Conservation (phyloP, 495 filamentous ascomycete species). For the Penicillium chermesinum region DNA sequence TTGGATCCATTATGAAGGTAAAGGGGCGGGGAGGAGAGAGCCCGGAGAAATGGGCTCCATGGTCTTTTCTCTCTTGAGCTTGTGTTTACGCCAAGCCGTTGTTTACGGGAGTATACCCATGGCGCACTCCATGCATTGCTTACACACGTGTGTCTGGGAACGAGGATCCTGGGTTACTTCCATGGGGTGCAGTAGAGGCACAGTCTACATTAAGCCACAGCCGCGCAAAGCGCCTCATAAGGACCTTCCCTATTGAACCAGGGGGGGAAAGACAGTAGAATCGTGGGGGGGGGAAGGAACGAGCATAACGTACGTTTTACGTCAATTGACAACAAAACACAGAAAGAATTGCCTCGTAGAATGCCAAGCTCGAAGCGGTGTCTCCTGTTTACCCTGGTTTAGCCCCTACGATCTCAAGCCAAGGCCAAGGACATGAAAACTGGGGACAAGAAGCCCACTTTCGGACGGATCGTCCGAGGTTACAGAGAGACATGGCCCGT, state of each 20-base stretch:
- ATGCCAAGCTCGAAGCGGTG: neutral
- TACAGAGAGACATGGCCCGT: constrained; percentile 9
- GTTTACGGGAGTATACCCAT: constrained; percentile 15
- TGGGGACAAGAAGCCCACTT: constrained; percentile 12
- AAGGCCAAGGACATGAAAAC: constrained; percentile 17
- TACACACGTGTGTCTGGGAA: constrained; percentile 1
- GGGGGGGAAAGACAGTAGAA: neutral
- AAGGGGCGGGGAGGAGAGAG: too few relatives aligned
- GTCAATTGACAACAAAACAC: too few relatives aligned
- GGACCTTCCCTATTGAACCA: constrained; percentile 5
- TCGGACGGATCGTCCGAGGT: constrained; percentile 19
- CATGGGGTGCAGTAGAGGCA: neutral
- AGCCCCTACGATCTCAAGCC: neutral
- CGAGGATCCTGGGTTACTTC: neutral
- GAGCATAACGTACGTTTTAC: too few relatives aligned
- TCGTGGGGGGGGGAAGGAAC: too few relatives aligned
- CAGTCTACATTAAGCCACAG: constrained; percentile 12
- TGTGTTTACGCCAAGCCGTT: neutral
- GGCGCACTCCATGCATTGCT: constrained; percentile 7
- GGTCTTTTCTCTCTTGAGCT: neutral
- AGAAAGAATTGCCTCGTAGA: too few relatives aligned
- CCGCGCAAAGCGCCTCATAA: constrained; percentile 23
- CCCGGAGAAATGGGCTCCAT: too few relatives aligned
- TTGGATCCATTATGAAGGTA: too few relatives aligned
- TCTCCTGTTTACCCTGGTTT: neutral